Conservation (phyloP, 2,329 filamentous ascomycete species). For the Exutisphaerella laricina region DNA sequence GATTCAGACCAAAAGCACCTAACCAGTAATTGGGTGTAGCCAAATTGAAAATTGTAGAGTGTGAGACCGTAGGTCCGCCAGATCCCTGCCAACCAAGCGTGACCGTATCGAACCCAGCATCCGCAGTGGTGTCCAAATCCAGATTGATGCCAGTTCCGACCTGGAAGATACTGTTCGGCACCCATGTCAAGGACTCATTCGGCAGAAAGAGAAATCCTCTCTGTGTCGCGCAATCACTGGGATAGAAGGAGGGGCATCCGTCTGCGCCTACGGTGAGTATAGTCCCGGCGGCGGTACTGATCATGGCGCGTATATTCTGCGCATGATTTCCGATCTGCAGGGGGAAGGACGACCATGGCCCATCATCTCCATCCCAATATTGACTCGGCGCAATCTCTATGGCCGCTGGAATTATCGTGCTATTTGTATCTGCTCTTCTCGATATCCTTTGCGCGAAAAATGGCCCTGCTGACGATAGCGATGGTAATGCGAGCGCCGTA, state of each 20-base stretch:
- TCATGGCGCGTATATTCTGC: slow-evolving; percentile 32
- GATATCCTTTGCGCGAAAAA: slow-evolving; percentile 1
- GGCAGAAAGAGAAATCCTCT: slow-evolving; percentile 44
- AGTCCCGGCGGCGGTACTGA: slow-evolving; percentile 30
- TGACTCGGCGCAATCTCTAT: slow-evolving; percentile 33
- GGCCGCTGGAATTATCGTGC: slow-evolving; percentile 27
- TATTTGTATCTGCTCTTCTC: slow-evolving; percentile 13
- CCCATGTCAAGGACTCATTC: slow-evolving; percentile 54
- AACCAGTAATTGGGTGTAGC: slow-evolving; percentile 28
- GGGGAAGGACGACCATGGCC: slow-evolving; percentile 35
- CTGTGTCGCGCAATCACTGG: slow-evolving; percentile 26
- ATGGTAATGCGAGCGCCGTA: slow-evolving; percentile 9
- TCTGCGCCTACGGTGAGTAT: slow-evolving; percentile 27
- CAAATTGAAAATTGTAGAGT: slow-evolving; percentile 30
- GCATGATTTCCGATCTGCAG: slow-evolving; percentile 32
- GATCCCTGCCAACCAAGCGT: slow-evolving; percentile 34
- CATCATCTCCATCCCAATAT: slow-evolving; percentile 36
- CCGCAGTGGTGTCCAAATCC: slow-evolving; percentile 35
- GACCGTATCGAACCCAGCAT: slow-evolving; percentile 32
- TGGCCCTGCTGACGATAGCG: background rate
- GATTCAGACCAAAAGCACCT: slow-evolving; percentile 33
- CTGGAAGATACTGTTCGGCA: slow-evolving; percentile 54
- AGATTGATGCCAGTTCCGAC: slow-evolving; percentile 54
- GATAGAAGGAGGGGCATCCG: slow-evolving; percentile 28
- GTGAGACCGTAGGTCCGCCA: slow-evolving; percentile 26